phyloP scores from a whole-genome alignment of 116 monocot genomes.

The Posidonia oceanica region DNA sequence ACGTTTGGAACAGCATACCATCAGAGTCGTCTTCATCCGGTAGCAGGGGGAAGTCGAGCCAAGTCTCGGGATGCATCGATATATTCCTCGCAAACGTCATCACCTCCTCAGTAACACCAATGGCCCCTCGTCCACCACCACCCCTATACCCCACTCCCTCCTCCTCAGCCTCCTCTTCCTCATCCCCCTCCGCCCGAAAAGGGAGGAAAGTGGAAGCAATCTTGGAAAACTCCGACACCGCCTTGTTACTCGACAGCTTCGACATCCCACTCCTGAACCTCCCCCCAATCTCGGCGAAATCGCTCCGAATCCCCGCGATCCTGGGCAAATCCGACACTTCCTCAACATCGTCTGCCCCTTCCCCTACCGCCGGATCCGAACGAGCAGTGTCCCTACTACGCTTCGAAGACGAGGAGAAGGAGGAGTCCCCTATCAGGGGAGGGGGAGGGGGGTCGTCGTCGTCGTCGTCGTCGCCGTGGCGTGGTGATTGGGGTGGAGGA shows the following conservation, averaged over 20 bases:
- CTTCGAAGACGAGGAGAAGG: slow-evolving; percentile 14
- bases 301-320: slow-evolving; percentile 52
- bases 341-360: background rate
- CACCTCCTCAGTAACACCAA: slow-evolving; percentile 87
- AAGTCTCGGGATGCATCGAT: slow-evolving; percentile 76
- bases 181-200: slow-evolving; percentile 39
- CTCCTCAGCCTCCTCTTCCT: slow-evolving; percentile 21
- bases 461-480: no score
- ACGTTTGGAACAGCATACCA: slow-evolving; percentile 21
- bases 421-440: background rate
- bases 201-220: slow-evolving; percentile 74
- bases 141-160: background rate
- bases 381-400: background rate
- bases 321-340: slow-evolving; percentile 20
- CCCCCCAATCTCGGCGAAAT: slow-evolving; percentile 76
- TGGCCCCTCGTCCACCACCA: slow-evolving; percentile 12
- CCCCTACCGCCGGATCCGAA: slow-evolving; percentile 15
- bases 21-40: slow-evolving; percentile 33
- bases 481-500: slow-evolving; percentile 32
- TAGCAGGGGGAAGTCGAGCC: slow-evolving; percentile 70
- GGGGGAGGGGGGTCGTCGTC: background rate
- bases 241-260: slow-evolving; percentile 49
- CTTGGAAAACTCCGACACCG: slow-evolving; percentile 78
- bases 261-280: slow-evolving; percentile 66
- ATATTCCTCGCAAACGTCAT: slow-evolving; percentile 62